phyloP scores from a whole-genome alignment of 441 rosid species.

The Euphorbia celastroides region DNA sequence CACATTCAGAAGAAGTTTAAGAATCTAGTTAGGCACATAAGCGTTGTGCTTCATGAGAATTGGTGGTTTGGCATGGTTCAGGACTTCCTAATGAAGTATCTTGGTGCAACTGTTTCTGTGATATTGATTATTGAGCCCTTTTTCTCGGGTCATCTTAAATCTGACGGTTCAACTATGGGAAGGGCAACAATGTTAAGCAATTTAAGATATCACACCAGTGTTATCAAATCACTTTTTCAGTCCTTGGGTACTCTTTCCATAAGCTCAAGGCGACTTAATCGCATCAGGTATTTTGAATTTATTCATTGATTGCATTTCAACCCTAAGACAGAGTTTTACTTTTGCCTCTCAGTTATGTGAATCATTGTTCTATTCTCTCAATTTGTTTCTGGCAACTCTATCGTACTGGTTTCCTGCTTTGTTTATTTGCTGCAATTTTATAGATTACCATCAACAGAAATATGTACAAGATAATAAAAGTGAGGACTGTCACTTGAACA shows the following conservation, averaged over 20 bases:
- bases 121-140: constrained; percentile 95
- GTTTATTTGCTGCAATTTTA: not conserved
- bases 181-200: constrained; percentile 99
- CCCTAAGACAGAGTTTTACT: not conserved
- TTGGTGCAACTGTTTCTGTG: constrained; percentile 98
- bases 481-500: not conserved
- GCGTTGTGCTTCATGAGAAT: constrained; percentile 77
- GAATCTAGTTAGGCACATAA: constrained; percentile 68
- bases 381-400: not conserved
- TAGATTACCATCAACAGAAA: not conserved
- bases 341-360: not conserved
- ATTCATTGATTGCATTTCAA: constrained; percentile 2
- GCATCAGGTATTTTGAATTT: constrained; percentile 68
- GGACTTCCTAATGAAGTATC: constrained; percentile 94
- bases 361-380: too few relatives aligned
- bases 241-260: constrained; percentile 93
- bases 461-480: not conserved
- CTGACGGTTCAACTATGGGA: constrained; percentile 87
- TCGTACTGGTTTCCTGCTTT: not conserved
- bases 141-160: constrained; percentile 88
- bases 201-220: constrained; percentile 99
- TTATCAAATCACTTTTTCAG: constrained; percentile 88
- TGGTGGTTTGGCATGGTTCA: constrained; percentile 99
- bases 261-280: constrained; percentile 90
- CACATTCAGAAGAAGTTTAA: constrained; percentile 89